Base-by-base conservation (phyloP, 495 filamentous ascomycete species). In the Tuber indicum region DNA sequence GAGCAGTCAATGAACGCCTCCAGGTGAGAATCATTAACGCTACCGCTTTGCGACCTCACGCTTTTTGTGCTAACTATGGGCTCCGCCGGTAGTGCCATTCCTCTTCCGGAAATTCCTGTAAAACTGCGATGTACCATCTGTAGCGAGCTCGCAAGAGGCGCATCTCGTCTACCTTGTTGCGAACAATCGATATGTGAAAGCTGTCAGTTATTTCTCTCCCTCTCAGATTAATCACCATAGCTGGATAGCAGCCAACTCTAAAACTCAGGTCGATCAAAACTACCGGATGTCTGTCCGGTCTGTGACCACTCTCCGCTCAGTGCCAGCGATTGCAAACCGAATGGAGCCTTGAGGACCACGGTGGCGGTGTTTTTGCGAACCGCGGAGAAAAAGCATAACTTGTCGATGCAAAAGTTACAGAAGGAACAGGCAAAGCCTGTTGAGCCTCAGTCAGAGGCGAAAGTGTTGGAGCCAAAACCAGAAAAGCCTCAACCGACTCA, bases 71-170 rank as follows among this genome's bases (percentile, higher is more conserved):
- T 49, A 23, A 70, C 46, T 44, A 26, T 39, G 23, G 10, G 26
- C 52, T 52, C 43, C 42, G 39, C 74, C 76, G 47, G 74, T 76
- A 96, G 93, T 84, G 91, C 91, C 75, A 87, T 98, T 44, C 87
- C 90, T 19, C 90, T 92, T 75, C 93, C 94, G 74, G 93, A 96
- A 43, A 92, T 98, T 80, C 96, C 96, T 19, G 92, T 92, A 82
- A 98, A 98, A 89, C 89, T 98, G 73, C 90, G 94, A 83, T 99
- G 96, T 86, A 94, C 93, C 58, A 92, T 92, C 76, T 98, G 96
- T 86, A 96, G 91, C 84, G 93, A 92, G 83, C 87, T 98, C 62
- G 94, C 93, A n/a, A 86, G 95, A 76, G 94, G 97, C 83, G 93
- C 95, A 3, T 96, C 94, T 81, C 91, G 93, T 45, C 86, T 97